Evolutionary conservation across 768 basidiomycete genomes (phyloP), one percentile per base, ranked within the genome.

Genomic region (Boletus patriciae): DNA sequence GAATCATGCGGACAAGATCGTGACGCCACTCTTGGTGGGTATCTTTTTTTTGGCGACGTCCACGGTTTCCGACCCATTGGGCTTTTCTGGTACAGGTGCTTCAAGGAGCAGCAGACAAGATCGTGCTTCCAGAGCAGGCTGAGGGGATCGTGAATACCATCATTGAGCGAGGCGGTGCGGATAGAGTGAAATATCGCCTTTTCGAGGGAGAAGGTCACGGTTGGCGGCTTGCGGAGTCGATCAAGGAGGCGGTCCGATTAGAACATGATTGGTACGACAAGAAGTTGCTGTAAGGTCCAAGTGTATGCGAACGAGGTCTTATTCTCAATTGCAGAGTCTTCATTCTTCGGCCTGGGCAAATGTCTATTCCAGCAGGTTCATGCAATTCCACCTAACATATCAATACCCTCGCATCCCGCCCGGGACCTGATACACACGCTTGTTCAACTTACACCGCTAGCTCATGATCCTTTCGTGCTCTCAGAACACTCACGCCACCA

Each of bases 51-150:
- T 31, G 31, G n/a, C n/a, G n/a, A 10, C 18, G 8, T n/a, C n/a
- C 31, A 7, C 31, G 31, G 11, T 11, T 23, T 27, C 38, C 34
- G 46, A 43, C 44, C 15, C 31, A 25, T 23, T 60, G 59, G 19
- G 64, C 50, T 23, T 57, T 63, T 27, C 44, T 58, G 21, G 7
- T 48, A 44, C 52, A 89, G 88, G 80, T 89, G 21, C 71, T 90
- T n/a, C 88, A 91, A 73, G 88, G 88, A 8, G 74, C 78, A 2
- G 66, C 76, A 1, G 87, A 89, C 67, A 74, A 71, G 57, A 78
- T 89, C 33, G 90, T 92, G 1, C 88, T 83, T 1, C 86, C 84
- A 4, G 78, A 76, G 18, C 89, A 92, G 64, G 80, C 88, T 0
- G 57, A 66, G 48, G 62, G 60, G 5, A 74, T 73, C 36, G 69